Percentiles rank a stretch among this genome's conserved stretches.
Evolutionary conservation across 305 asterid species (phyloP).

Genomic region (Fraxinus latifolia): DNA sequence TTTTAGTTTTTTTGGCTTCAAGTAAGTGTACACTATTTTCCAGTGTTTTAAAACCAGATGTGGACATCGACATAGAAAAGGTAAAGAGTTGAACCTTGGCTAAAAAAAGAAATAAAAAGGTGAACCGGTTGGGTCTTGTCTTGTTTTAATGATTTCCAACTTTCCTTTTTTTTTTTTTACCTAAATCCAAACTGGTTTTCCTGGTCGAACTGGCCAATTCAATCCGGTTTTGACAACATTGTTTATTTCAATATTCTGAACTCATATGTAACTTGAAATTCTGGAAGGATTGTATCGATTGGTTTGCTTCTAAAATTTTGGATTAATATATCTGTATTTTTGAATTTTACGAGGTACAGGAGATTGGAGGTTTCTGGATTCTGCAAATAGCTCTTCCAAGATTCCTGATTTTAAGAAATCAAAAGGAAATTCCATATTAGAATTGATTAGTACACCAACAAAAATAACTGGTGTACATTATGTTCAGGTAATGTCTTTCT

Average conservation of each 20-base stretch:
- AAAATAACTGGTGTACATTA: slow-evolving; percentile 96
- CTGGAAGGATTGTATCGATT: neutral
- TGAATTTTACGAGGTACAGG: slow-evolving; percentile 46
- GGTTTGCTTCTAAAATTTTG: slow-evolving; percentile 14
- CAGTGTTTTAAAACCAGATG: neutral
- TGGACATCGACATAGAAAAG: neutral
- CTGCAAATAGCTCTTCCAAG: slow-evolving; percentile 66
- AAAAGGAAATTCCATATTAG: slow-evolving; percentile 72
- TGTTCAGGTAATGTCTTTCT: slow-evolving; percentile 65
- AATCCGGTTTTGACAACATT: neutral
- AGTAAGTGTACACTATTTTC: neutral
- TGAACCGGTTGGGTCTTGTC: neutral
- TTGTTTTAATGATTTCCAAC: neutral
- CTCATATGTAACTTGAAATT: neutral
- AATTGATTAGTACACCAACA: slow-evolving; percentile 81
- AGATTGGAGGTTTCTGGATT: slow-evolving; percentile 79
- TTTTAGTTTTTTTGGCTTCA: slow-evolving; percentile 22
- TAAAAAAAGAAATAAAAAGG: neutral
- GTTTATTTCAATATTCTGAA: neutral
- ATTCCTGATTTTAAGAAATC: slow-evolving; percentile 81
- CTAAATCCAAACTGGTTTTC: neutral
- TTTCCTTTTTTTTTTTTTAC: neutral
- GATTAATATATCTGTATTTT: slow-evolving; percentile 12
- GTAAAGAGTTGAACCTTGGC: neutral
- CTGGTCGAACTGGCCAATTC: neutral